A percentile compares a stretch with the other conserved stretches of the same genome.
Conservation (phyloP, 768 basidiomycete genomes). For the Lentinula sp. region DNA sequence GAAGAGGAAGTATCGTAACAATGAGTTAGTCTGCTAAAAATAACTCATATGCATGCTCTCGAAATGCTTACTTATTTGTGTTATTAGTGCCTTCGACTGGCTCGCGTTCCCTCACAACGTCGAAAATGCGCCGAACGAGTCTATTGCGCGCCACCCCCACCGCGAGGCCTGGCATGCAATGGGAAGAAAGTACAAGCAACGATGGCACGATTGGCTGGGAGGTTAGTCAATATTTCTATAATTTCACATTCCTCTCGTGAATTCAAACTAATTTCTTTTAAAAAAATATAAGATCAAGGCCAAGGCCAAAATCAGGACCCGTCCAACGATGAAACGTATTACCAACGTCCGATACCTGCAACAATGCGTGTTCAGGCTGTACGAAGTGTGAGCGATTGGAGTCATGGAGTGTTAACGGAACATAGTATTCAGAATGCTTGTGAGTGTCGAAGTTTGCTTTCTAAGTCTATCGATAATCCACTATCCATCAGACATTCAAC, state of each 20-base stretch:
- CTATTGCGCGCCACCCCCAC: conserved; percentile 69
- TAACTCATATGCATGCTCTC: background rate
- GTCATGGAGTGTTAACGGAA: conserved; percentile 86
- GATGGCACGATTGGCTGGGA: conserved; percentile 44
- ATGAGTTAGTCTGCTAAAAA: conserved; percentile 32
- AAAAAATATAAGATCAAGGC: too few species aligned
- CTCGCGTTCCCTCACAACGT: conserved; percentile 78
- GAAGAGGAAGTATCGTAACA: conserved; percentile 57
- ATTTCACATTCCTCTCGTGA: background rate
- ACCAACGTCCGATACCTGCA: conserved; percentile 36
- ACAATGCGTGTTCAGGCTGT: conserved; percentile 74
- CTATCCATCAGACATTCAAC: conserved; percentile 48
- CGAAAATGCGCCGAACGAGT: conserved; percentile 54
- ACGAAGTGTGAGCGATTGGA: conserved; percentile 90
- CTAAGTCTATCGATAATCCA: background rate
- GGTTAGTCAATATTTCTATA: background rate
- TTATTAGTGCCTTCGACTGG: conserved; percentile 27
- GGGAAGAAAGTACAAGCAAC: conserved; percentile 57
- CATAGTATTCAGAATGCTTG: conserved; percentile 92
- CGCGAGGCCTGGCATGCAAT: conserved; percentile 52
- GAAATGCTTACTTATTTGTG: conserved; percentile 5
- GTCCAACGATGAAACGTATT: conserved; percentile 35
- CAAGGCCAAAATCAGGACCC: conserved; percentile 11
- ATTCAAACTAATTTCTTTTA: too few species aligned
- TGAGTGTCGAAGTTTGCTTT: conserved; percentile 29